Percentiles rank a stretch among this genome's conserved stretches.
These are phyloP conservation scores for Diaporthe ilicicola DNA, from an alignment of 2,329 filamentous ascomycete genomes.

Conservation along the genomic window DNA sequence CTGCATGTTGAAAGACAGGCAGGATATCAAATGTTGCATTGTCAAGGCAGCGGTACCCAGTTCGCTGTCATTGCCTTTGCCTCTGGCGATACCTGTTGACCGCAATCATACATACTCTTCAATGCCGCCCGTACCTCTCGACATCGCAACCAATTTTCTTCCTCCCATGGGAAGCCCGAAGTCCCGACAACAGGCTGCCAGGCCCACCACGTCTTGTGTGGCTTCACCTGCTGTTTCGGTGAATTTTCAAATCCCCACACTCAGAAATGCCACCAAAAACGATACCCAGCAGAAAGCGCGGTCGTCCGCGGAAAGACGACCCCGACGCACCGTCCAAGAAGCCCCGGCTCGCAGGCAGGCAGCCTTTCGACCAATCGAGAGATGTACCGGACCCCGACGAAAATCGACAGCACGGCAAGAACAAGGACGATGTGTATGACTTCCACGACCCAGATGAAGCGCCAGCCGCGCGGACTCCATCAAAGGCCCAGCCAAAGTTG, in stretches of 20 bases:
- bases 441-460: conserved; percentile 35
- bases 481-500: conserved; percentile 40
- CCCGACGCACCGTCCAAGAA: conserved; percentile 31
- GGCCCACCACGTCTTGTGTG: neutral
- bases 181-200: neutral
- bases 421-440: conserved; percentile 33
- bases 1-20: neutral
- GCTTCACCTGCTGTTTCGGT: neutral
- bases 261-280: conserved; percentile 23
- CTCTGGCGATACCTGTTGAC: neutral
- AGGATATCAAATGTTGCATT: neutral
- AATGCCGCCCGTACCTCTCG: neutral
- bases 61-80: neutral
- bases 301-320: conserved; percentile 32
- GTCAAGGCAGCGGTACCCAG: neutral
- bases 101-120: neutral
- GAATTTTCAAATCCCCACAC: neutral
- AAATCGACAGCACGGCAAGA: conserved; percentile 27
- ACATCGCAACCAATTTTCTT: neutral
- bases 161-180: neutral
- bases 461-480: conserved; percentile 9
- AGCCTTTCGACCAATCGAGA: conserved; percentile 23
- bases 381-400: conserved; percentile 39
- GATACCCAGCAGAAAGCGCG: conserved; percentile 26
- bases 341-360: conserved; percentile 29